phyloP scores from a whole-genome alignment of 2,329 filamentous ascomycete species.

The Talaromyces islandicus region DNA sequence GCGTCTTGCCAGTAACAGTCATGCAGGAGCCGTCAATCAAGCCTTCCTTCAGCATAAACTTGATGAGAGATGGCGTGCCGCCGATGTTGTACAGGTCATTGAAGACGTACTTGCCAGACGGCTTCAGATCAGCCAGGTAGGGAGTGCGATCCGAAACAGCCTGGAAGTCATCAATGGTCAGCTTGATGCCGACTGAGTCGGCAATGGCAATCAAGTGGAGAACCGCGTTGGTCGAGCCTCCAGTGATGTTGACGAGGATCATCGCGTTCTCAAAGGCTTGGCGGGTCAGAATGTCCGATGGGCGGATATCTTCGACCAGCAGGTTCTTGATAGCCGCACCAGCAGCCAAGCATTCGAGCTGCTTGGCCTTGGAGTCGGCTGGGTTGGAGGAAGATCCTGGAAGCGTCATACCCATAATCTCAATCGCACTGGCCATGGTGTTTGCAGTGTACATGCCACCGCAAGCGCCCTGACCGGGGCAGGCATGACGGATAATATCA shows the following conservation, averaged over 20 bases:
- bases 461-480: slow-evolving; percentile 75
- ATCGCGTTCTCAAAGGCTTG: slow-evolving; percentile 81
- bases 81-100: slow-evolving; percentile 52
- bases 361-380: slow-evolving; percentile 66
- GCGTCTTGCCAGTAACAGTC: slow-evolving; percentile 55
- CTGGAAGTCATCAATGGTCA: slow-evolving; percentile 84
- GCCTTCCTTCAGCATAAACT: slow-evolving; percentile 53
- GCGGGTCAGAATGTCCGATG: slow-evolving; percentile 71
- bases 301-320: slow-evolving; percentile 69
- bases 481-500: slow-evolving; percentile 90
- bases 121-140: slow-evolving; percentile 77
- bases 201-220: slow-evolving; percentile 80
- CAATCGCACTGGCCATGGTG: slow-evolving; percentile 69
- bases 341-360: slow-evolving; percentile 64
- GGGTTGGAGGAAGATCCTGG: slow-evolving; percentile 76
- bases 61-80: slow-evolving; percentile 53
- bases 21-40: slow-evolving; percentile 55
- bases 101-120: slow-evolving; percentile 62
- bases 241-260: slow-evolving; percentile 74
- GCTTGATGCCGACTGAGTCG: slow-evolving; percentile 71
- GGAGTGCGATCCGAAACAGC: slow-evolving; percentile 71
- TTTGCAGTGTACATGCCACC: slow-evolving; percentile 81
- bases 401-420: slow-evolving; percentile 71
- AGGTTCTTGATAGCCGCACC: slow-evolving; percentile 70
- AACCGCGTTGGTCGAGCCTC: slow-evolving; percentile 80